Conservation (phyloP, 1,284 basidiomycete genomes). For the Malassezia dermatis region DNA sequence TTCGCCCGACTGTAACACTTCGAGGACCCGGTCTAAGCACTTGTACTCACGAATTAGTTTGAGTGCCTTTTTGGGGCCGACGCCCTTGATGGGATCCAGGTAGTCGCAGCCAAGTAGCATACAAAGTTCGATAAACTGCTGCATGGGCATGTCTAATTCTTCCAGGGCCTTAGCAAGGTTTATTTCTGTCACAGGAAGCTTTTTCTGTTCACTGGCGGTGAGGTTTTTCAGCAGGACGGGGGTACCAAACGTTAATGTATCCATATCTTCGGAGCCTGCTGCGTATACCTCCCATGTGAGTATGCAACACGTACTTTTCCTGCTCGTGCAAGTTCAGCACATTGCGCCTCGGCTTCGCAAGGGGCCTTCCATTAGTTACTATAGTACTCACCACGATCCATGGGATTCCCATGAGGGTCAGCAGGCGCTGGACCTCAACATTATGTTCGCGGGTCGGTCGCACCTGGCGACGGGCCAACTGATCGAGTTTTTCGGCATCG, state of each 20-base stretch:
- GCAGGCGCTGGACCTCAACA: slow-evolving; percentile 77
- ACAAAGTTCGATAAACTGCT: slow-evolving; percentile 90
- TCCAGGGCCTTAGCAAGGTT: slow-evolving; percentile 70
- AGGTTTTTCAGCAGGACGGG: slow-evolving; percentile 88
- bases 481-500: slow-evolving; percentile 75
- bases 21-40: slow-evolving; percentile 68
- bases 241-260: slow-evolving; percentile 88
- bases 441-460: slow-evolving; percentile 93
- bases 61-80: slow-evolving; percentile 89
- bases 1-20: slow-evolving; percentile 56
- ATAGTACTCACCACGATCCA: slow-evolving; percentile 54
- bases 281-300: slow-evolving; percentile 65
- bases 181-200: slow-evolving; percentile 92
- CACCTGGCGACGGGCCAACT: slow-evolving; percentile 79
- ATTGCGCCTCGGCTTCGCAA: slow-evolving; percentile 96
- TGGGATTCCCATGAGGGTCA: slow-evolving; percentile 93
- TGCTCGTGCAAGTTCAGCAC: slow-evolving; percentile 87
- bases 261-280: slow-evolving; percentile 98
- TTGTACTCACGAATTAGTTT: slow-evolving; percentile 82
- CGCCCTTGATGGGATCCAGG: slow-evolving; percentile 84
- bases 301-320: slow-evolving; percentile 57
- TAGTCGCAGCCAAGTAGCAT: slow-evolving; percentile 97
- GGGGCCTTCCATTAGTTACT: slow-evolving; percentile 55
- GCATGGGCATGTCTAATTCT: slow-evolving; percentile 84
- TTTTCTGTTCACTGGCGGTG: slow-evolving; percentile 97